Conservation (phyloP, 345 rosid species). For the Salix dunnii region DNA sequence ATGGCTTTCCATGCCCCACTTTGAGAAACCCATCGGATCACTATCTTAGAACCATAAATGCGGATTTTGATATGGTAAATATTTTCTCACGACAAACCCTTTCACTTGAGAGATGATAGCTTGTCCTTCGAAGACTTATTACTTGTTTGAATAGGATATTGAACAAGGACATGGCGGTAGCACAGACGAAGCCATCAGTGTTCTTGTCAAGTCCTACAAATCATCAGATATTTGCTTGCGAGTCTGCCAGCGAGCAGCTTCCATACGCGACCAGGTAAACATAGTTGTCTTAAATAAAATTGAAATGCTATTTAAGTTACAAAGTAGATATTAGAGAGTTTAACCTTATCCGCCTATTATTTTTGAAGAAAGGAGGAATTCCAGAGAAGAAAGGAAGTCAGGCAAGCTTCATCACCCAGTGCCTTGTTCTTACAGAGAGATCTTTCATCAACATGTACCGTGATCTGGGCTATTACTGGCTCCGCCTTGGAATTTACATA, state of each 20-base stretch:
- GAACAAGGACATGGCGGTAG: neutral
- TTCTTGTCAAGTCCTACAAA: constrained; percentile 11
- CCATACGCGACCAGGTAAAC: neutral
- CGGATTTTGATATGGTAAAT: constrained; percentile 1
- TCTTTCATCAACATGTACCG: constrained; percentile 50
- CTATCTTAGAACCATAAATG: constrained; percentile 9
- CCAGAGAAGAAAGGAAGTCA: neutral
- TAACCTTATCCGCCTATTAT: neutral
- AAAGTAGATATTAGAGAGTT: too few relatives aligned
- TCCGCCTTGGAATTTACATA: constrained; percentile 49
- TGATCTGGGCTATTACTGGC: constrained; percentile 62
- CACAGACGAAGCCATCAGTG: neutral
- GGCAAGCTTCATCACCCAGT: constrained; percentile 6
- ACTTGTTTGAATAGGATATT: constrained; percentile 1
- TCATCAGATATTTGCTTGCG: constrained; percentile 6
- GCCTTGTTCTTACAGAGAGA: constrained; percentile 10
- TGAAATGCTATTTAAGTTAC: neutral
- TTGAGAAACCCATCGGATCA: constrained; percentile 9
- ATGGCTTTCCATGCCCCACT: constrained; percentile 40
- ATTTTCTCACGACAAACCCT: neutral
- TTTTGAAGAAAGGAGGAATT: constrained; percentile 9
- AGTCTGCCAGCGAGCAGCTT: neutral
- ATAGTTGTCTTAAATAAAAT: neutral
- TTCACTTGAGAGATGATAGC: too few relatives aligned
- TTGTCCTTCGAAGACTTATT: neutral